phyloP scores from a whole-genome alignment of 2,329 filamentous ascomycete genomes.

The Ascochyta pisi region DNA sequence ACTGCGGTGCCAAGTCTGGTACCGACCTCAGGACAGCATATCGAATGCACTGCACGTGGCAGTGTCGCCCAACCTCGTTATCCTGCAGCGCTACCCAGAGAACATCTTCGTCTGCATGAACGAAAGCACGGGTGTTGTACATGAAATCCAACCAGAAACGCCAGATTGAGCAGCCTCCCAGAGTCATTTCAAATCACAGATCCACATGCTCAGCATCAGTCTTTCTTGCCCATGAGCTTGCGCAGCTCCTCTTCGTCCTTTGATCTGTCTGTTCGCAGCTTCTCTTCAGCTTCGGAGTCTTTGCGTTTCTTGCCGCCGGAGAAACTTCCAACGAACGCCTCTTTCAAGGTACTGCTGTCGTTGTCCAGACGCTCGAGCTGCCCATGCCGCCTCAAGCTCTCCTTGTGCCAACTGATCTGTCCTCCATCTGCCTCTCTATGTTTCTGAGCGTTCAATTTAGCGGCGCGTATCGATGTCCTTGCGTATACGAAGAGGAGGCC shows the following conservation, averaged over 20 bases:
- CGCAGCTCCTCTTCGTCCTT: conserved; percentile 49
- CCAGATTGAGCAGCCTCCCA: neutral
- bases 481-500: conserved; percentile 67
- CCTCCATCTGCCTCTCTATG: conserved; percentile 65
- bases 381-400: conserved; percentile 62
- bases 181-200: neutral
- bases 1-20: conserved; percentile 6
- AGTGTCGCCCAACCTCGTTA: neutral
- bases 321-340: conserved; percentile 42
- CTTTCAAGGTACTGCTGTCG: conserved; percentile 40
- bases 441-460: conserved; percentile 68
- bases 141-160: neutral
- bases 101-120: neutral
- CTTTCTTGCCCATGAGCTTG: conserved; percentile 46
- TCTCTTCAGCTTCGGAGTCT: conserved; percentile 32
- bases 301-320: conserved; percentile 39
- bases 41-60: conserved; percentile 12
- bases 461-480: conserved; percentile 69
- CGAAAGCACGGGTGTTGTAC: neutral
- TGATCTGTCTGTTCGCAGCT: conserved; percentile 39
- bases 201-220: conserved; percentile 15
- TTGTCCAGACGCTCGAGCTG: conserved; percentile 54
- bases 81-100: neutral
- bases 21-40: neutral
- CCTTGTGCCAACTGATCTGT: conserved; percentile 62